Base-by-base conservation (phyloP, 176 grass and related monocot species). In the Musa acuminata region DNA sequence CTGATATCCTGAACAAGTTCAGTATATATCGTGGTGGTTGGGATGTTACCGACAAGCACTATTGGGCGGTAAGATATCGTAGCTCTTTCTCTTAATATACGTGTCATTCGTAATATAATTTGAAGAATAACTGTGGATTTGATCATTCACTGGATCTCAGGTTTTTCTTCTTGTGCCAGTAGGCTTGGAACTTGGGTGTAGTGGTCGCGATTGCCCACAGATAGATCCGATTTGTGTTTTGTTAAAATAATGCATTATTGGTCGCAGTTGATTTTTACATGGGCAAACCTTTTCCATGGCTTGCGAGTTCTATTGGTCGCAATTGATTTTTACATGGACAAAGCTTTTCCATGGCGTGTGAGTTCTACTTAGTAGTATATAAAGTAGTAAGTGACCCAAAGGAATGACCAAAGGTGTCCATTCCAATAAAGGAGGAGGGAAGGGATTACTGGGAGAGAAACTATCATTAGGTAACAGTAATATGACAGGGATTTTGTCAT, bases 41-140 rank as follows among this genome's bases (percentile, higher is more conserved):
- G 94, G 81, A 98, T 58, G 76, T 98, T 83, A 91, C 90, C 21
- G 84, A 82, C 75, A 85, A 93, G 55, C 90, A 93, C 82, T 98
- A 98, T 52, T 98, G 94, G 94, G 85, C 90, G 86, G 94, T 98
- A 93, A 67, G 83, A 11, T 54, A 6, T 3, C 11, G 8, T 19
- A 23, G 8, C 24, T 51, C 49, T 10, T 52, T 72, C n/a, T 53
- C 22, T 19, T 22, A 1, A 9, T 72, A 0, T 10, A 53, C n/a
- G 9, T 72, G 19, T 72, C 17, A 4, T 72, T 51, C 52, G 69
- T 72, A 0, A 22, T 52, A 10, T 8, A 53, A 52, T 22, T 71
- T 0, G 50, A 72, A 53, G 68, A 71, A 11, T 10, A 51, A 9
- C n/a, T 8, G 22, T 71, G 68, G 19, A 71, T 1, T 9, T 49